Evolutionary conservation across 768 basidiomycete genomes (phyloP), one percentile per base, ranked within the genome.

Genomic region (Ramaria rubella): DNA sequence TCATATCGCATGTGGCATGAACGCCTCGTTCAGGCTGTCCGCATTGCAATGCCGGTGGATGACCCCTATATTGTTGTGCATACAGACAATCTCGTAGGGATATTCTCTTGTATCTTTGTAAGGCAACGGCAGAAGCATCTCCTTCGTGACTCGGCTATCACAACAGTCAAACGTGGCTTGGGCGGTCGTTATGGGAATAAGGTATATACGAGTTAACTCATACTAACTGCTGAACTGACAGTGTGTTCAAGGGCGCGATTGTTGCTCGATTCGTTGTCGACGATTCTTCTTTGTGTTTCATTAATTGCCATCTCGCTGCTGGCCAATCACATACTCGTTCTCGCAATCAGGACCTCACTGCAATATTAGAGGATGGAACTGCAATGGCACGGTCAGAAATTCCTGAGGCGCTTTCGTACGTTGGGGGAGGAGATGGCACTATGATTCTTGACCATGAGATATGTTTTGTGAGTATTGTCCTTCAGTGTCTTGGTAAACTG

Each of bases 231-330:
- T 44, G 27, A 36, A 45, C 53, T 38, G 42, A 38, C 31, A 4
- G 12, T 27, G 48, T 24, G 50, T 55, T 52, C 9, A 62, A 94
- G 90, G 94, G 94, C 8, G 94, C 86, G 0, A 94, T 96, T 60
- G 80, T 94, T n/a, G 81, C 88, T 3, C 82, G 94, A 19, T 84
- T 96, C 59, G 81, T 94, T 6, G 77, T 98, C 44, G 93, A 93
- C 58, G 93, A 97, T 68, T 88, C 94, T 1, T 94, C 91, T 0
- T 67, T 97, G 14, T 98, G 95, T 70, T 87, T 96, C 64, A 83
- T 98, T 73, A 99, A 99, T 71, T 93, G 90, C 61, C 95, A 99
- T 76, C 80, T 99, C 58, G 95, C 94, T n/a, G 91, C 92, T 5
- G 95, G 95, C 1, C 94, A 97, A 64, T 79, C 81, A 55, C 87